These are phyloP conservation scores for Nigrospora oryzae DNA, from an alignment of 2,329 filamentous ascomycete species.

Conservation along the genomic window DNA sequence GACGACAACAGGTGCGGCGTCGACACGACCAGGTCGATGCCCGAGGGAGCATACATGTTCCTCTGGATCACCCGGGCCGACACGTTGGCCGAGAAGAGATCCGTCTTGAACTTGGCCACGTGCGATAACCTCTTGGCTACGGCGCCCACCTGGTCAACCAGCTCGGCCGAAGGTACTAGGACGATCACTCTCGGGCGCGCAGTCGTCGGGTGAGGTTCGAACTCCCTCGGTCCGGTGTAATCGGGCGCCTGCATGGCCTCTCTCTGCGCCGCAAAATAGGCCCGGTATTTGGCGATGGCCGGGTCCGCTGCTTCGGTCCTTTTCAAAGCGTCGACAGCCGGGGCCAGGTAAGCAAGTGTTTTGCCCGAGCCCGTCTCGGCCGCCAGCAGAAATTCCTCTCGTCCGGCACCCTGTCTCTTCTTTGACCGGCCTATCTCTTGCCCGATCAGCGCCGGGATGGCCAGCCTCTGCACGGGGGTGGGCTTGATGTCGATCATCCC, in stretches of 20 bases:
- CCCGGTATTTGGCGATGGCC: slow-evolving; percentile 48
- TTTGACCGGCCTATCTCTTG: slow-evolving; percentile 32
- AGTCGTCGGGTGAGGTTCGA: slow-evolving; percentile 63
- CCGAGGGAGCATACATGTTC: slow-evolving; percentile 70
- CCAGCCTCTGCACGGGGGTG: slow-evolving; percentile 82
- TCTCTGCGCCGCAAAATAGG: slow-evolving; percentile 45
- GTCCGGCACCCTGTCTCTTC: slow-evolving; percentile 19
- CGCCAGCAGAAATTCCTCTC: slow-evolving; percentile 66
- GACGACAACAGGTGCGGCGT: slow-evolving; percentile 86
- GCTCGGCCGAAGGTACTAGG: slow-evolving; percentile 83
- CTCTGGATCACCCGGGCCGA: slow-evolving; percentile 73
- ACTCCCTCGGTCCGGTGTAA: slow-evolving; percentile 54
- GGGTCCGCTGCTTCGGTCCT: slow-evolving; percentile 55
- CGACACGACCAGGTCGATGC: slow-evolving; percentile 77
- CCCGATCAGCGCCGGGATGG: slow-evolving; percentile 73
- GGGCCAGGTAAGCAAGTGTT: slow-evolving; percentile 85
- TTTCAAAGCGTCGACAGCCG: slow-evolving; percentile 79
- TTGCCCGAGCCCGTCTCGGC: slow-evolving; percentile 97
- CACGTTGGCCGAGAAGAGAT: slow-evolving; percentile 70
- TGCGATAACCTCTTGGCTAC: slow-evolving; percentile 81
- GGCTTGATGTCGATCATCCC: slow-evolving; percentile 69
- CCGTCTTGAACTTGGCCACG: slow-evolving; percentile 76
- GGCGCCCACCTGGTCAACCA: slow-evolving; percentile 77
- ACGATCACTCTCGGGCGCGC: slow-evolving; percentile 78
- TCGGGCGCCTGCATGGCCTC: slow-evolving; percentile 43